Evolutionary conservation across 2,329 filamentous ascomycete genomes (phyloP).

Genomic region (Ascochyta rabiei): DNA sequence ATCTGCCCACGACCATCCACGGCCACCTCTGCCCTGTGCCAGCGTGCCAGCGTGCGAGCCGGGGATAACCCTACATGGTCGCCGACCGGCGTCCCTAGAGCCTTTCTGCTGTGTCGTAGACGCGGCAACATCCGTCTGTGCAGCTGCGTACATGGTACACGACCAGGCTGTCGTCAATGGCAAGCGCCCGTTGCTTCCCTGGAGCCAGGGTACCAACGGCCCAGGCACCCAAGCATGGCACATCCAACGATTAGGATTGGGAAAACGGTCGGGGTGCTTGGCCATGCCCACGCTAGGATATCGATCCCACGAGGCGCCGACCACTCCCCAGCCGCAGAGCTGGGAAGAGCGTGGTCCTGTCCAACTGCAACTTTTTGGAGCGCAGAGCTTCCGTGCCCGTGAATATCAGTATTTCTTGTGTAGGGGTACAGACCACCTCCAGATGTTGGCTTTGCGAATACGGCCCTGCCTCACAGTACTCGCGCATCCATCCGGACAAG

Average conservation of each 20-base stretch:
- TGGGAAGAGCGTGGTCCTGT: constrained; percentile 42
- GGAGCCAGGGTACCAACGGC: constrained; percentile 33
- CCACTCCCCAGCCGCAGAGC: constrained; percentile 45
- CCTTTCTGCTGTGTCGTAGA: neutral
- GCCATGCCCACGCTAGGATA: constrained; percentile 38
- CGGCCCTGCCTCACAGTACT: constrained; percentile 42
- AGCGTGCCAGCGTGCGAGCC: constrained; percentile 22
- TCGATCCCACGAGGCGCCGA: constrained; percentile 48
- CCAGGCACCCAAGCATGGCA: constrained; percentile 35
- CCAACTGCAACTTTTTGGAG: constrained; percentile 37
- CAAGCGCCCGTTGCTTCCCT: constrained; percentile 30
- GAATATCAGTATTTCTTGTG: constrained; percentile 43
- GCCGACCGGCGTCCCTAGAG: constrained; percentile 12
- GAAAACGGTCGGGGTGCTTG: constrained; percentile 46
- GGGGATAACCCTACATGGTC: neutral
- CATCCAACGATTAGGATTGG: constrained; percentile 43
- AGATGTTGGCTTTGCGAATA: constrained; percentile 33
- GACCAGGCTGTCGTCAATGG: constrained; percentile 14
- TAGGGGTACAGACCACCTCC: constrained; percentile 42
- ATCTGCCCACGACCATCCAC: constrained; percentile 23
- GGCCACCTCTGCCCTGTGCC: constrained; percentile 20
- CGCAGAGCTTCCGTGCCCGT: constrained; percentile 41
- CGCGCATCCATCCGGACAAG: constrained; percentile 11
- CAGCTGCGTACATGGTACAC: constrained; percentile 6
- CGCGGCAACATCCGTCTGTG: constrained; percentile 13